Base-by-base conservation (phyloP, 148 eudicot species). In the Arbutus unedo region DNA sequence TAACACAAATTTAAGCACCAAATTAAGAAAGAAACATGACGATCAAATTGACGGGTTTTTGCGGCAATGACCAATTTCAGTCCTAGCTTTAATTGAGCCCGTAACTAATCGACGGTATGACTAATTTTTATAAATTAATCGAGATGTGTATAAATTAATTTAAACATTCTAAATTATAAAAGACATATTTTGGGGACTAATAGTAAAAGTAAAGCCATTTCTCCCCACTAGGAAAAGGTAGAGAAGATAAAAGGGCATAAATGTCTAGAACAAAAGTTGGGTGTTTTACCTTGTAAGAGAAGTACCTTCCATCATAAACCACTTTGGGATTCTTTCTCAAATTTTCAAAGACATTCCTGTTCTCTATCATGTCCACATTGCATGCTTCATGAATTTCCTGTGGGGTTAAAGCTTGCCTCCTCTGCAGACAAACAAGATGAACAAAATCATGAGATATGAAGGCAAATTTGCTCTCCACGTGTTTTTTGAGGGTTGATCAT, bases 311-410 rank as follows among this genome's bases (percentile, higher is more conserved):
- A 51, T 94, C 95, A 53, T 91, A 91, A 81, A 68, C 25, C 78
- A 93, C 98, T 89, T 91, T 94, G 23, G 89, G 91, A 54, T 94
- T 94, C 79, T 93, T 94, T 83, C 81, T 89, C 88, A 94, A 87
- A 89, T 94, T 93, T 49, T 94, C 93, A 82, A 93, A 93, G 43
- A 94, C 93, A 31, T 88, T 86, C 83, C 91, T 94, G 72, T 91
- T 93, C 49, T 83, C 89, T 48, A 86, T 87, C 45, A 87, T 82
- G 86, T 93, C 98, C 38, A 94, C 96, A 87, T 85, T 84, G 74
- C 93, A 89, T 21, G 85, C 90, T 64, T 88, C 90, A 55, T 91
- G 93, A 78, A 94, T 94, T 90, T 93, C 91, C 81, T 90, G 90
- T 25, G 96, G 91, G 5, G 95, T 90, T 18, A 91, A 91, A 13